Percentiles rank a stretch among this genome's conserved stretches.
Conservation (phyloP, 495 filamentous ascomycete genomes). For the Aspergillus avenaceus region DNA sequence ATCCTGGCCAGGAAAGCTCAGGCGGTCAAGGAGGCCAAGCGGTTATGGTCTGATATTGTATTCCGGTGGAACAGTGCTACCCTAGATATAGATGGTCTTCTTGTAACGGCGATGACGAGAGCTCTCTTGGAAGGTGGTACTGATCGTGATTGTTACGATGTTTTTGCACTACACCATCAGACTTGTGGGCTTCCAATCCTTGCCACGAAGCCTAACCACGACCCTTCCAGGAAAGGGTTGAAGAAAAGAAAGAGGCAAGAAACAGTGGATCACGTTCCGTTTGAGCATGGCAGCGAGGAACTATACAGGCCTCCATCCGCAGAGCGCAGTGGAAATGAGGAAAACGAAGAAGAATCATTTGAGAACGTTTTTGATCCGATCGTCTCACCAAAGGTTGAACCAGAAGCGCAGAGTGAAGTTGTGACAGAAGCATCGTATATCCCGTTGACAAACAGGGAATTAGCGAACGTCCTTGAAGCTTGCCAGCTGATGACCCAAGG, state of each 20-base stretch:
- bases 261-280: constrained; percentile 26
- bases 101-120: constrained; percentile 73
- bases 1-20: constrained; percentile 26
- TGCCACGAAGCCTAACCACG: not conserved
- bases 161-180: constrained; percentile 70
- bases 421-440: constrained; percentile 21
- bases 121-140: constrained; percentile 58
- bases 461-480: constrained; percentile 64
- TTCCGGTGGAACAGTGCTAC: constrained; percentile 65
- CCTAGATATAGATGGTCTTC: constrained; percentile 64
- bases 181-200: constrained; percentile 64
- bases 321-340: constrained; percentile 12
- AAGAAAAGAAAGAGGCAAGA: not conserved
- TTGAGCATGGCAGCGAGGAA: constrained; percentile 25
- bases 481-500: constrained; percentile 38
- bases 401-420: not conserved
- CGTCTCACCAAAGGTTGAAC: constrained; percentile 1
- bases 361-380: constrained; percentile 35
- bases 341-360: constrained; percentile 28
- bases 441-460: constrained; percentile 57
- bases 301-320: constrained; percentile 5
- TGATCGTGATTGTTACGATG: constrained; percentile 59
- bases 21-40: constrained; percentile 54
- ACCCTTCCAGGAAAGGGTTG: not conserved
- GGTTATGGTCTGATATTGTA: constrained; percentile 77